Evolutionary conservation across 2,329 filamentous ascomycete species (phyloP), one percentile per base, ranked within the genome.

Genomic region (Diaporthe sp.): DNA sequence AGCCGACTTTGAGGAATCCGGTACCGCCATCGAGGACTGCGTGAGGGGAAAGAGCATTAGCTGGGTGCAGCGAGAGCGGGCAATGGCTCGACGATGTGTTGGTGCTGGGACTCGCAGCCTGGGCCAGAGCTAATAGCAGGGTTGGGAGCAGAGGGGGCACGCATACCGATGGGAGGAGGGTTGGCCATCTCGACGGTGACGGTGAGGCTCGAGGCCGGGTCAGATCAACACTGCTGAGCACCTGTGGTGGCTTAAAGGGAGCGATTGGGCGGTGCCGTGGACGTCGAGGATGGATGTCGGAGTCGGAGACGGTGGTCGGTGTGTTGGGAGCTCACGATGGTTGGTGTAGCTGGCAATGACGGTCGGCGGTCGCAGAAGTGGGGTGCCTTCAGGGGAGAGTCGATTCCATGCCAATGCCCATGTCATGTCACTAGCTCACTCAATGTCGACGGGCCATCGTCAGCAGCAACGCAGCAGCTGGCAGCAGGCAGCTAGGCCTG

Each of bases 1-100:
- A 99, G 86, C 97, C 97, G 88, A 98, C 97, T 88, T 99, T 99
- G 86, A 99, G 94, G 91, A 99, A 99, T 87, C 97, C 97, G 84
- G 97, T 99, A 87, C 97, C 97, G 91, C 97, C 97, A 90, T 99
- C 97, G 91, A 99, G 96, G 85, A 99, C 97, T 98, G 55, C 28
- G 25, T 79, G 47, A 47, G 25, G 75, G n/a, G 13, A 57, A 4
- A 73, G 55, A 47, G 34, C 49, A 74, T 75, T 74, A 67, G 65
- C 25, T 39, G 39, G 42, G 47, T 49, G 61, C 79, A 61, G 49
- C 70, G 55, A 60, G 70, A 65, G 71, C 42, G 47, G 39, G 44
- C 25, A 67, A 37, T 65, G 71, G 47, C 7, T 34, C 73, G 4
- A 47, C 39, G 42, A 22, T 6, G 17, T 22, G 51, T 8, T 13